These are phyloP conservation scores for Fusarium redolens DNA, from an alignment of 2,329 filamentous ascomycete genomes.

Conservation along the genomic window DNA sequence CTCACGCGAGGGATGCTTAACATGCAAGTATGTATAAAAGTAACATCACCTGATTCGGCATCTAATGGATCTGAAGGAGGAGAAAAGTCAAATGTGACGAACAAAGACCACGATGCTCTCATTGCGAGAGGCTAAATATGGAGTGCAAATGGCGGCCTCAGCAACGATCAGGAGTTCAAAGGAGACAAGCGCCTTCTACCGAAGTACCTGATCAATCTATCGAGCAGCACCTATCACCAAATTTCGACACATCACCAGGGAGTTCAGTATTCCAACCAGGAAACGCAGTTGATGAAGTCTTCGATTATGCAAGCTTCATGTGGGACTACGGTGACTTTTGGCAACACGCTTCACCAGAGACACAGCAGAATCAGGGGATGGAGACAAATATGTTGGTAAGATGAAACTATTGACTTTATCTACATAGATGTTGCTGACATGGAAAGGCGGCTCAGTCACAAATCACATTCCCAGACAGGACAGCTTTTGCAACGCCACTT, in stretches of 20 bases:
- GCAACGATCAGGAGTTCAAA: slow-evolving; percentile 40
- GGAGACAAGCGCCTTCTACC: slow-evolving; percentile 19
- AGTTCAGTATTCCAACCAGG: slow-evolving; percentile 42
- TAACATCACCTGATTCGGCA: accelerated
- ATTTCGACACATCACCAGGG: slow-evolving; percentile 45
- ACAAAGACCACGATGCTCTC: slow-evolving; percentile 60
- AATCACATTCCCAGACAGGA: slow-evolving; percentile 40
- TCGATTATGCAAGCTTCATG: slow-evolving; percentile 62
- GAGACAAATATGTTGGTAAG: slow-evolving; percentile 41
- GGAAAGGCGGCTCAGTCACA: slow-evolving; percentile 38
- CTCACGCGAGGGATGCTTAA: slow-evolving; percentile 53
- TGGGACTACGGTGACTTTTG: slow-evolving; percentile 56
- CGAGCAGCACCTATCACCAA: slow-evolving; percentile 44
- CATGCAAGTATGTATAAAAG: slow-evolving; percentile 53
- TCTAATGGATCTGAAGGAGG: slow-evolving; percentile 47
- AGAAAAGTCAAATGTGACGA: slow-evolving; percentile 65
- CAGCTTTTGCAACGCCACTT: slow-evolving; percentile 31
- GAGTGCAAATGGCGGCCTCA: slow-evolving; percentile 62
- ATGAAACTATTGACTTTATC: neutral
- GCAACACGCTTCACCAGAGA: slow-evolving; percentile 48
- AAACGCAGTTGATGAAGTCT: slow-evolving; percentile 56
- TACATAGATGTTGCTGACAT: neutral
- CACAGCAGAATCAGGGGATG: slow-evolving; percentile 38
- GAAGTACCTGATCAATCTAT: slow-evolving; percentile 12
- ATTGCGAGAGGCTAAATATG: slow-evolving; percentile 63